Conservation (phyloP, 352 stramenopile species). For the Globisporangium nodosum region DNA sequence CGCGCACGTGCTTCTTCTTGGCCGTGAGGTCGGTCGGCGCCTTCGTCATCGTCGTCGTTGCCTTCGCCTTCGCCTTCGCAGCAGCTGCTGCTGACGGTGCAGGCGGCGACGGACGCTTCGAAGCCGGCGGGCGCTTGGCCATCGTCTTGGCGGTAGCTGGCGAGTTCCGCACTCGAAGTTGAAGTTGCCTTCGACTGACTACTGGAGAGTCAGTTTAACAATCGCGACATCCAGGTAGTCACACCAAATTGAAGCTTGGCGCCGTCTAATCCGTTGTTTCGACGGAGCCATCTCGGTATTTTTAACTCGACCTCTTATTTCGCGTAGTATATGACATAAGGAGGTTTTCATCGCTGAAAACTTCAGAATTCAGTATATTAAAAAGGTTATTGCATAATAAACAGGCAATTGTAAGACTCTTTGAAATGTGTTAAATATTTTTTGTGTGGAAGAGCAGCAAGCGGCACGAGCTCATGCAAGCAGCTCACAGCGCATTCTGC, state of each 20-base stretch:
- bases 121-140: neutral
- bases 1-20: conserved; percentile 78
- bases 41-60: conserved; percentile 12
- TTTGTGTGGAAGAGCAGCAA: neutral
- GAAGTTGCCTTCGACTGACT: neutral
- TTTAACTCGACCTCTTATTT: neutral
- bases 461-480: too few relatives aligned
- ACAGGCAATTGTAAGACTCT: neutral
- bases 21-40: conserved; percentile 23
- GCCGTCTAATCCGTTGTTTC: conserved; percentile 15
- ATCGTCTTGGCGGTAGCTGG: neutral
- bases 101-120: neutral
- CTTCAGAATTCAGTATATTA: too few relatives aligned
- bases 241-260: neutral
- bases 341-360: neutral
- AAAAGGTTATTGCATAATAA: neutral
- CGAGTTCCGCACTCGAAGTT: neutral
- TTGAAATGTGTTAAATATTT: too few relatives aligned
- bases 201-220: neutral
- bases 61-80: conserved; percentile 16
- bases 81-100: neutral
- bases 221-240: neutral
- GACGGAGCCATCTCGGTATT: conserved; percentile 1
- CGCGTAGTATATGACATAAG: neutral
- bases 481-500: neutral